Conservation (phyloP, 345 rosid species). For the Erysimum cheiranthoides region DNA sequence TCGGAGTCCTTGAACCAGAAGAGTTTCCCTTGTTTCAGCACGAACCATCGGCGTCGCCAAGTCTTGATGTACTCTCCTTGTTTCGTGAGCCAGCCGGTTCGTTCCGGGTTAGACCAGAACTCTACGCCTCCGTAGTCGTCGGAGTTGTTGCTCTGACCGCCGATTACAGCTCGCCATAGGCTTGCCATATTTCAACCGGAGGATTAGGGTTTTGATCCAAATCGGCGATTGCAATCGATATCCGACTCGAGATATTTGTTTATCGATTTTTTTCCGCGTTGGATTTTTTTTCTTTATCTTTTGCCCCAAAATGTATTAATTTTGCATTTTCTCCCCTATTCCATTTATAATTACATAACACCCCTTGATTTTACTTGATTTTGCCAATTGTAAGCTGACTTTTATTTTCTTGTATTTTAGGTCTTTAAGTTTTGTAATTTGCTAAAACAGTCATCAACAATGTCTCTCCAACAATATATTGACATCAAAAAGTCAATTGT, state of each 20-base stretch:
- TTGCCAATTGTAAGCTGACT: neutral
- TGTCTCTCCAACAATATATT: neutral
- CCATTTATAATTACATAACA: neutral
- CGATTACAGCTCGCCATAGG: constrained; percentile 56
- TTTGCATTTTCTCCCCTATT: neutral
- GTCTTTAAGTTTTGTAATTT: neutral
- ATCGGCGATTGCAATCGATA: neutral
- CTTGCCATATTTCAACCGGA: constrained; percentile 30
- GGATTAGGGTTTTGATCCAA: constrained; percentile 12
- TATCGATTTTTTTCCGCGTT: neutral
- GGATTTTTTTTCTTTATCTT: too few relatives aligned
- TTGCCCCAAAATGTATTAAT: neutral
- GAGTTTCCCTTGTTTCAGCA: constrained; percentile 69
- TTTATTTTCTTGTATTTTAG: neutral
- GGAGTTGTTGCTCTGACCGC: constrained; percentile 36
- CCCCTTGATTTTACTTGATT: neutral
- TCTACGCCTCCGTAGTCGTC: constrained; percentile 56
- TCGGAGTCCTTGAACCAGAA: constrained; percentile 78
- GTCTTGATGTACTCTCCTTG: constrained; percentile 79
- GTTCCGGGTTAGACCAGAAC: constrained; percentile 75
- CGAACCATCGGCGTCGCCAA: constrained; percentile 86
- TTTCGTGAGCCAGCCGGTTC: constrained; percentile 71
- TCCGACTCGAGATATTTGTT: neutral
- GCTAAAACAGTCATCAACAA: neutral
- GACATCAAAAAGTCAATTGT: neutral